A percentile compares a stretch with the other conserved stretches of the same genome.
Conservation (phyloP, 768 basidiomycete species). For the Gloeophyllum trabeum region DNA sequence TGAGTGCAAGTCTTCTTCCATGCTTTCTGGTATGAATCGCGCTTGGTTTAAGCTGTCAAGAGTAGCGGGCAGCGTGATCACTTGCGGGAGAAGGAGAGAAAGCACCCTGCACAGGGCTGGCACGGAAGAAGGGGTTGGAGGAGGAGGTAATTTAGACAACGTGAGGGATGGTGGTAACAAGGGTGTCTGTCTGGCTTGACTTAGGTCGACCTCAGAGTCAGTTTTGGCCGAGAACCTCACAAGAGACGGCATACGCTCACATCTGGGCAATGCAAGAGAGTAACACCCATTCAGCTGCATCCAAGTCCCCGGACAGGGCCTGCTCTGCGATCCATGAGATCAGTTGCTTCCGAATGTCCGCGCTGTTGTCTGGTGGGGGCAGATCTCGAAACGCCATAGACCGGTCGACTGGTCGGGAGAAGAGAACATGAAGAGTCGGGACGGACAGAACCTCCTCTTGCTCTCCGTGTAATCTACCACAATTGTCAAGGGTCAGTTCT, state of each 20-base stretch:
- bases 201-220: slow-evolving; percentile 16
- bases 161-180: slow-evolving; percentile 60
- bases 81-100: slow-evolving; percentile 44
- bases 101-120: slow-evolving; percentile 48
- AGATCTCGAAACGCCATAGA: slow-evolving; percentile 25
- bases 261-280: slow-evolving; percentile 47
- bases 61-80: slow-evolving; percentile 46
- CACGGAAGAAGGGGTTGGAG: slow-evolving; percentile 10
- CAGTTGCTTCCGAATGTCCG: slow-evolving; percentile 37
- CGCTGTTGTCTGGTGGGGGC: slow-evolving; percentile 21
- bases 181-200: slow-evolving; percentile 55
- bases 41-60: slow-evolving; percentile 47
- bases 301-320: slow-evolving; percentile 53
- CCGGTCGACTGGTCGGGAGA: slow-evolving; percentile 29
- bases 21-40: slow-evolving; percentile 51
- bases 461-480: slow-evolving; percentile 21
- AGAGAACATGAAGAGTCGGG: slow-evolving; percentile 64
- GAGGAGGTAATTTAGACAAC: slow-evolving; percentile 48
- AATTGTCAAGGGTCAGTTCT: neutral
- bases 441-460: slow-evolving; percentile 26
- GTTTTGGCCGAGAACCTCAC: slow-evolving; percentile 2
- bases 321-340: slow-evolving; percentile 66
- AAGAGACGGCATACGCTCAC: slow-evolving; percentile 33
- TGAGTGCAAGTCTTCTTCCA: slow-evolving; percentile 62
- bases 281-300: slow-evolving; percentile 69